Evolutionary conservation across 768 basidiomycete species (phyloP).

Genomic region (Phylloporus arenicola): DNA sequence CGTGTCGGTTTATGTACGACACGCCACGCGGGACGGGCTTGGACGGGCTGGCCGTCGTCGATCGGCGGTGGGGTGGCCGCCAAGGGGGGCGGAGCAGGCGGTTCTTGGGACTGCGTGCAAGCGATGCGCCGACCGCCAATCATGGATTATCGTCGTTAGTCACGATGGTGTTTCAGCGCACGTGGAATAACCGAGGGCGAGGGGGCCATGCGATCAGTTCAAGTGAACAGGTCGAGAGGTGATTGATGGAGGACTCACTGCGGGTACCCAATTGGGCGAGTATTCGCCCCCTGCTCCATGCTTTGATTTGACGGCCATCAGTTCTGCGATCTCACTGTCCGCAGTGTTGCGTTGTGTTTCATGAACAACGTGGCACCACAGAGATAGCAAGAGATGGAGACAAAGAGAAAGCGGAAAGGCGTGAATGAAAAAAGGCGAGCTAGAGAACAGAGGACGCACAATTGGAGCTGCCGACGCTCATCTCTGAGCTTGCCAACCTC

Average conservation of each 20-base stretch:
- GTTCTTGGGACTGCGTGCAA: constrained; percentile 28
- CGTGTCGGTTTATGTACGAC: constrained; percentile 62
- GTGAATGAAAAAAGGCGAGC: neutral
- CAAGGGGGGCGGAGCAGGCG: constrained; percentile 32
- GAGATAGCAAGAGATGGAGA: neutral
- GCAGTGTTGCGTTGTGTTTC: neutral
- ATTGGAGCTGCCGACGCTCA: constrained; percentile 52
- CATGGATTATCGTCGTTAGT: neutral
- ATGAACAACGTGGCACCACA: neutral
- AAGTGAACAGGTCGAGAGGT: neutral
- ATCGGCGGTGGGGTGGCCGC: constrained; percentile 42
- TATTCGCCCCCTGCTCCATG: constrained; percentile 78
- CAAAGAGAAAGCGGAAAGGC: neutral
- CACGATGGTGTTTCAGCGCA: neutral
- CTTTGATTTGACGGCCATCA: constrained; percentile 80
- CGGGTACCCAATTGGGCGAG: constrained; percentile 66
- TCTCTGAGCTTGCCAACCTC: constrained; percentile 59
- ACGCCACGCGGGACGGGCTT: constrained; percentile 70
- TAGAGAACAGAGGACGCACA: constrained; percentile 34
- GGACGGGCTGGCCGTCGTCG: constrained; percentile 41
- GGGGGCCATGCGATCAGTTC: neutral
- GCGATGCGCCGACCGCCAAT: neutral
- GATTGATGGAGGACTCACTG: constrained; percentile 34
- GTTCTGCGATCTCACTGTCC: constrained; percentile 73
- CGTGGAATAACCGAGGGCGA: neutral